Evolutionary conservation across 805 yeast genomes (phyloP).

Genomic region (Starmerella potacharoeniae): DNA sequence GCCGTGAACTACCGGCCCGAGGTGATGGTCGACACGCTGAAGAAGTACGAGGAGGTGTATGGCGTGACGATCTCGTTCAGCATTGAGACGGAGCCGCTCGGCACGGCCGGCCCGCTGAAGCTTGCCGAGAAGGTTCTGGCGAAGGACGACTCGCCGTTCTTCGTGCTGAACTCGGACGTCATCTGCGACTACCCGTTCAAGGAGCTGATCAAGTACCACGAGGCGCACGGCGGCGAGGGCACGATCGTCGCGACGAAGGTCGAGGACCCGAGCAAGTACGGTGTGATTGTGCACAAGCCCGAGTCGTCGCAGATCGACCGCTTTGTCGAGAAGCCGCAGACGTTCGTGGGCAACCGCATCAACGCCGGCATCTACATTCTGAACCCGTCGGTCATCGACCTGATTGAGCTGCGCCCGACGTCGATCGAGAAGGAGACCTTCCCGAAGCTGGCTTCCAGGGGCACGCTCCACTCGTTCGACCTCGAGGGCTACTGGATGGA

Average conservation of each 20-base stretch:
- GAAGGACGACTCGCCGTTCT: slow-evolving; percentile 94
- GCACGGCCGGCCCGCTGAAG: slow-evolving; percentile 98
- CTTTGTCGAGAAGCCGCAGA: slow-evolving; percentile 98
- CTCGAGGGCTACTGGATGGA: slow-evolving; percentile 99
- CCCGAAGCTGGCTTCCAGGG: slow-evolving; percentile 88
- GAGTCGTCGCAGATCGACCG: slow-evolving; percentile 93
- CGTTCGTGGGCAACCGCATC: slow-evolving; percentile 98
- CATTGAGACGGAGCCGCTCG: slow-evolving; percentile 98
- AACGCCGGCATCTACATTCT: slow-evolving; percentile 97
- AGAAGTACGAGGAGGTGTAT: slow-evolving; percentile 88
- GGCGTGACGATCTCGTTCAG: slow-evolving; percentile 94
- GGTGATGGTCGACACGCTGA: slow-evolving; percentile 91
- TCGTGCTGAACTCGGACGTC: slow-evolving; percentile 95
- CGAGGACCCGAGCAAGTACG: slow-evolving; percentile 98
- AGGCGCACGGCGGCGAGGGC: slow-evolving; percentile 92
- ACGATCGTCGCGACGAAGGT: slow-evolving; percentile 99
- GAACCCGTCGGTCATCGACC: slow-evolving; percentile 93
- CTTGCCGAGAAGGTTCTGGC: slow-evolving; percentile 87
- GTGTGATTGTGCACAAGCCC: slow-evolving; percentile 96
- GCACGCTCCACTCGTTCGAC: slow-evolving; percentile 85
- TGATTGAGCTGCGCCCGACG: slow-evolving; percentile 96
- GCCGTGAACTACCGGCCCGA: slow-evolving; percentile 99
- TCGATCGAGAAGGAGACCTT: slow-evolving; percentile 99
- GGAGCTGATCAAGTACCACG: slow-evolving; percentile 87
- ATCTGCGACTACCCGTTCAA: slow-evolving; percentile 97